Evolutionary conservation across 768 basidiomycete species (phyloP).

Genomic region (Imleria badia): DNA sequence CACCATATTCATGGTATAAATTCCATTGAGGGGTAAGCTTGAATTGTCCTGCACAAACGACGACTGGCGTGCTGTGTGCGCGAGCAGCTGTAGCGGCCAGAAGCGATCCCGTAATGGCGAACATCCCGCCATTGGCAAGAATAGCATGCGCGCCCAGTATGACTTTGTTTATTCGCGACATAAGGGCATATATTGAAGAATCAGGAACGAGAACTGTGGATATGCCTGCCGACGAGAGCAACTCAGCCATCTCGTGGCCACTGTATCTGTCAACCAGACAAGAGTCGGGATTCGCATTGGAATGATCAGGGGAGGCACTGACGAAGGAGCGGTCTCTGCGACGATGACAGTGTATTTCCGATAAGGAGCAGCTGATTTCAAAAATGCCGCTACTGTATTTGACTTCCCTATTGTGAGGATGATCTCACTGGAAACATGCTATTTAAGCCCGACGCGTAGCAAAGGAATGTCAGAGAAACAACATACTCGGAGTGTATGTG

Average conservation of each 20-base stretch:
- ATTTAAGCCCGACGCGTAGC: background rate
- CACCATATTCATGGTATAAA: constrained; percentile 81
- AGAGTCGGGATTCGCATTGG: constrained; percentile 1
- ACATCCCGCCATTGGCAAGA: constrained; percentile 95
- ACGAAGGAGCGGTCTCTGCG: constrained; percentile 94
- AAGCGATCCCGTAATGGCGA: constrained; percentile 82
- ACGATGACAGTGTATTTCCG: constrained; percentile 96
- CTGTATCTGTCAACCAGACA: constrained; percentile 55
- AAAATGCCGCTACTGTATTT: constrained; percentile 88
- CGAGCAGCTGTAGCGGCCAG: constrained; percentile 85
- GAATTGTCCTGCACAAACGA: constrained; percentile 94
- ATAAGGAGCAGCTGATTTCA: constrained; percentile 86
- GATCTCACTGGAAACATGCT: constrained; percentile 65
- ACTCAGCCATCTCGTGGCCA: constrained; percentile 81
- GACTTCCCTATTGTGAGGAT: constrained; percentile 94
- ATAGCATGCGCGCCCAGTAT: constrained; percentile 94
- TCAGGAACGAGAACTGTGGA: constrained; percentile 98
- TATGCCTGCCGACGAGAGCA: constrained; percentile 75
- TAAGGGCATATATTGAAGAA: constrained; percentile 91
- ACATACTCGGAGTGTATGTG: constrained; percentile 98
- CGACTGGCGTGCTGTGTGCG: constrained; percentile 88
- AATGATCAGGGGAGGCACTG: constrained; percentile 31
- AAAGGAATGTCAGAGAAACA: background rate
- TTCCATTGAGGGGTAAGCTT: constrained; percentile 94
- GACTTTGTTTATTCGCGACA: constrained; percentile 97